Evolutionary conservation across 352 stramenopile species (phyloP), one percentile per base, ranked within the genome.

Genomic region (Saprolegnia parasitica): DNA sequence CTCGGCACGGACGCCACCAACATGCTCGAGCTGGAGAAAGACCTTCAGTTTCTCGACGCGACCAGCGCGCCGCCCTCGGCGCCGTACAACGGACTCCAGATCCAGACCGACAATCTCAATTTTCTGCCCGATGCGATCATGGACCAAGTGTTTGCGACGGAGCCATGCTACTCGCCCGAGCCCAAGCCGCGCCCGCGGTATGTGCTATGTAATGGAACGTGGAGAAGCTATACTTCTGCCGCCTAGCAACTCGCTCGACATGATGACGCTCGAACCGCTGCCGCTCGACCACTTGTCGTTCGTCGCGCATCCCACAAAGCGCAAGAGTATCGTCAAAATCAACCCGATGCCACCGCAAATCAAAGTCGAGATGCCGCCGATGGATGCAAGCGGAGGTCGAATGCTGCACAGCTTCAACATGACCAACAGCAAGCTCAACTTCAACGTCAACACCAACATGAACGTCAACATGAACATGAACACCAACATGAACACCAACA

Each of bases 91-190:
- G 35, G 26, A 42, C 39, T 24, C 16, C 63, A 70, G 32, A 35
- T 61, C 35, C 24, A 60, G 35, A 40, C 35, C 3, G 52, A 60
- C 35, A 60, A 60, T 24, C 52, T 60, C 16, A 60, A 60, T 9
- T 60, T 26, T 24, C 8, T 60, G 3, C 46, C 63, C 0, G 63
- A 70, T 18, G 39, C 46, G 10, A 29, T 63, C 23, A 70, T 70
- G 63, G 50, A 70, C 63, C 63, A 70, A 39, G 63, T 42, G 8
- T 70, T 70, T 49, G 63, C 63, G 4, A 40, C 49, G 4, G 63
- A 70, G 45, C 23, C 16, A 5, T 70, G 63, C 63, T 70, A 61
- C 54, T 70, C 63, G 18, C 63, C 63, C 21, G n/a, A 70, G 39
- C 46, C 50, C 21, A 52, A 52, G 18, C 63, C n/a, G 54, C 49